A percentile compares a stretch with the other conserved stretches of the same genome.
These are phyloP conservation scores for Gracilaria caudata DNA, from an alignment of 23 red algal species.

Conservation along the genomic window DNA sequence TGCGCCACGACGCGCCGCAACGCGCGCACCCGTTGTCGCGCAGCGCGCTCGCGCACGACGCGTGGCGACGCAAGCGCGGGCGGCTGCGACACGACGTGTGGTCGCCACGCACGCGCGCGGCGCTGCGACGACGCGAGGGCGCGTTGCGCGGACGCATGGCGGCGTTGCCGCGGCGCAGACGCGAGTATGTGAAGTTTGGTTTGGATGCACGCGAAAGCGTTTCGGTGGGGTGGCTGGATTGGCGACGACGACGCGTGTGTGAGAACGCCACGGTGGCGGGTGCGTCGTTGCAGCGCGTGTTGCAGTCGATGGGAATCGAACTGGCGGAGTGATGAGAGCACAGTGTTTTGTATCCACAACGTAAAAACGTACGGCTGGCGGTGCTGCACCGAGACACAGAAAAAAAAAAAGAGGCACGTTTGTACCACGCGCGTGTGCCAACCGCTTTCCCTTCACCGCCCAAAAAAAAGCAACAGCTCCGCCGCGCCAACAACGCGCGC, in stretches of 20 bases:
- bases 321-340: background rate
- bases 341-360: no score
- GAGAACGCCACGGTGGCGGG: background rate
- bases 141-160: background rate
- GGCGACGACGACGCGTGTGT: background rate
- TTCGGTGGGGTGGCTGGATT: background rate
- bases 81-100: constrained; percentile 6
- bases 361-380: no score
- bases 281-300: background rate
- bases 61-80: background rate
- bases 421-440: background rate
- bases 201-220: constrained; percentile 1
- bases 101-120: background rate
- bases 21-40: background rate
- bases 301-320: background rate
- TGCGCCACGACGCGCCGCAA: background rate
- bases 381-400: no score
- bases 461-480: no score
- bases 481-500: no score
- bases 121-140: background rate
- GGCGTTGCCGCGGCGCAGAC: background rate
- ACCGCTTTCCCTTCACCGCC: no score
- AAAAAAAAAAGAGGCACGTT: no score
- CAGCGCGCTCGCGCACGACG: background rate
- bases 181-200: background rate